These are phyloP conservation scores for Periconia sp. DNA, from an alignment of 2,329 filamentous ascomycete species.

Conservation along the genomic window DNA sequence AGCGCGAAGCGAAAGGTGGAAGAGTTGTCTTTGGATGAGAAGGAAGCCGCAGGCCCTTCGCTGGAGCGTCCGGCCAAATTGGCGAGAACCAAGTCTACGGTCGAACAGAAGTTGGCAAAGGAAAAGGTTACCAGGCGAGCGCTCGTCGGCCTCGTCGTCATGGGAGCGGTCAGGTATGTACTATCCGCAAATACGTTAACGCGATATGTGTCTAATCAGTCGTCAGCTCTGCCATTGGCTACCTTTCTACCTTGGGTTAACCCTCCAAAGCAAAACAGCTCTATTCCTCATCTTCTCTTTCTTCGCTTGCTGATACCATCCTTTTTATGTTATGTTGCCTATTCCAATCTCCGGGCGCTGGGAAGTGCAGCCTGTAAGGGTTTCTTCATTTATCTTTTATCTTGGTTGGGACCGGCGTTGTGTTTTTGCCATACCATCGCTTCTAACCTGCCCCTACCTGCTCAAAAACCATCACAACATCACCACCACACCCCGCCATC, in stretches of 20 bases:
- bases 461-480: too few relatives aligned
- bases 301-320: neutral
- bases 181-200: constrained; percentile 11
- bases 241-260: constrained; percentile 17
- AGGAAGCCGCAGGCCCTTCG: constrained; percentile 44
- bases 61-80: constrained; percentile 67
- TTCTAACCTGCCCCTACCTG: neutral
- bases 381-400: neutral
- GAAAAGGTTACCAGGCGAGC: constrained; percentile 85
- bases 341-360: neutral
- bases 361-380: neutral
- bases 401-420: neutral
- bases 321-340: neutral
- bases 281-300: constrained; percentile 1
- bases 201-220: neutral
- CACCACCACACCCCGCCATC: too few relatives aligned
- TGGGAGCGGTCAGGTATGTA: constrained; percentile 86
- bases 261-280: neutral
- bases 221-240: constrained; percentile 31
- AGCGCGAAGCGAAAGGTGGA: constrained; percentile 47
- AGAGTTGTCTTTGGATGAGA: constrained; percentile 61
- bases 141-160: constrained; percentile 81
- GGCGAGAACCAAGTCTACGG: constrained; percentile 56
- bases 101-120: constrained; percentile 79
- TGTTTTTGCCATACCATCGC: neutral